Evolutionary conservation across 805 yeast genomes (phyloP).

Genomic region (Lachancea sp.): DNA sequence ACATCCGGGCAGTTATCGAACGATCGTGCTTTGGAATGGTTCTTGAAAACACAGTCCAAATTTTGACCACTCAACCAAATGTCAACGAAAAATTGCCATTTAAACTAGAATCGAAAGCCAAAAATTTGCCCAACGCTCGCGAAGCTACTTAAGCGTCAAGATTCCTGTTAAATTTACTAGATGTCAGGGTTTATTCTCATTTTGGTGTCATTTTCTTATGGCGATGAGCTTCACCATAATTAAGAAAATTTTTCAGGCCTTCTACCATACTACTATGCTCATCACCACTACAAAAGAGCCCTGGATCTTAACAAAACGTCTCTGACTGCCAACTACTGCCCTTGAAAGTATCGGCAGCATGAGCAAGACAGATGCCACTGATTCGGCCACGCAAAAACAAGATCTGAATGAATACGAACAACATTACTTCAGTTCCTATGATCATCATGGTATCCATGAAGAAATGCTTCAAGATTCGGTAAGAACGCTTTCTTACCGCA

Average conservation of each 20-base stretch:
- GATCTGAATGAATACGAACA: conserved; percentile 70
- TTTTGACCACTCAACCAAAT: not conserved
- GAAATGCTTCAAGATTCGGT: conserved; percentile 96
- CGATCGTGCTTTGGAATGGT: conserved; percentile 24
- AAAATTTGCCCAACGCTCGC: too few species aligned
- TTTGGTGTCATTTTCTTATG: not conserved
- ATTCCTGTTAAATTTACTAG: too few species aligned
- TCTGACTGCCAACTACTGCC: not conserved
- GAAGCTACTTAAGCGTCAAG: not conserved
- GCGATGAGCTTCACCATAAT: not conserved
- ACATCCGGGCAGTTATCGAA: conserved; percentile 16
- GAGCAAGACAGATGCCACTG: conserved; percentile 24
- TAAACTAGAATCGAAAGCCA: too few species aligned
- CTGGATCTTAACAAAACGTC: not conserved
- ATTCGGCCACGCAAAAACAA: conserved; percentile 62
- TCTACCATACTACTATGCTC: not conserved
- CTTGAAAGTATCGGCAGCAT: conserved; percentile 7
- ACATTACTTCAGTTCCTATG: conserved; percentile 92
- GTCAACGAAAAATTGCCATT: not conserved
- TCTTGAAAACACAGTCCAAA: conserved; percentile 17
- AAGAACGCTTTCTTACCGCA: conserved; percentile 85
- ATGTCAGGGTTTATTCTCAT: not conserved
- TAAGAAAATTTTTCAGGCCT: conserved; percentile 2
- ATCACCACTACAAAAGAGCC: conserved; percentile 2
- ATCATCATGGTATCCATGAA: conserved; percentile 96